phyloP scores from a whole-genome alignment of 23 red algal genomes.

The Agarophyton chilense region DNA sequence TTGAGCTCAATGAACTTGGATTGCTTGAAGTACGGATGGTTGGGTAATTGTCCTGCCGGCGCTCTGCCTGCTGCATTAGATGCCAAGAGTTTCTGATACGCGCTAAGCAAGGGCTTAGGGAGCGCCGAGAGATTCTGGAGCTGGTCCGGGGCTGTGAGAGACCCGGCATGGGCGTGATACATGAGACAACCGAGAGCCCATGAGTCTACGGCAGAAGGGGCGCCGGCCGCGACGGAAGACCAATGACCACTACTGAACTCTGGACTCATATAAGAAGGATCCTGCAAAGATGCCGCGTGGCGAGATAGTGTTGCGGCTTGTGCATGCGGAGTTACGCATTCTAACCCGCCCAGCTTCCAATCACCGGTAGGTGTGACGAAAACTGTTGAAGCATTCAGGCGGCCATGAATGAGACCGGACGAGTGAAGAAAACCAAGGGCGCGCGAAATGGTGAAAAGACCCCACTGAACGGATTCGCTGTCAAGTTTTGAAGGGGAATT shows the following conservation, averaged over 20 bases:
- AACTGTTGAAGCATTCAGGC: conserved; percentile 78
- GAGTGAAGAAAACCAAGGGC: conserved; percentile 93
- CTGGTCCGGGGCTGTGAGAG: conserved; percentile 74
- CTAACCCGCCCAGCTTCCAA: conserved; percentile 95
- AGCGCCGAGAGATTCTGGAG: conserved; percentile 67
- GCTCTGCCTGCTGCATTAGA: conserved; percentile 71
- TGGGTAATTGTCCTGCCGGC: conserved; percentile 50
- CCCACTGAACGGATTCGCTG: conserved; percentile 84
- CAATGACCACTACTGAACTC: conserved; percentile 68
- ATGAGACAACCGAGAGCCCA: conserved; percentile 98
- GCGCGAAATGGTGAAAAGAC: conserved; percentile 80
- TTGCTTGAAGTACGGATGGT: conserved; percentile 70
- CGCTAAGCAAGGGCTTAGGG: conserved; percentile 73
- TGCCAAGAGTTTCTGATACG: conserved; percentile 89
- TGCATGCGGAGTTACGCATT: conserved; percentile 72
- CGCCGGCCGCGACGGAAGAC: conserved; percentile 48
- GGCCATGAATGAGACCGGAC: conserved; percentile 83
- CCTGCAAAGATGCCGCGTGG: conserved; percentile 60
- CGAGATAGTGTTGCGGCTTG: conserved; percentile 37
- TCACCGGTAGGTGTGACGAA: conserved; percentile 94
- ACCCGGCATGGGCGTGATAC: conserved; percentile 82
- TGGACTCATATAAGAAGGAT: conserved; percentile 70
- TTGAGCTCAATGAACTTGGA: conserved; percentile 86
- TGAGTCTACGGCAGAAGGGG: conserved; percentile 79
- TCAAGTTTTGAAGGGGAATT: conserved; percentile 37